Evolutionary conservation across 331 rosid genomes (phyloP).

Genomic region (Malus hybrid): DNA sequence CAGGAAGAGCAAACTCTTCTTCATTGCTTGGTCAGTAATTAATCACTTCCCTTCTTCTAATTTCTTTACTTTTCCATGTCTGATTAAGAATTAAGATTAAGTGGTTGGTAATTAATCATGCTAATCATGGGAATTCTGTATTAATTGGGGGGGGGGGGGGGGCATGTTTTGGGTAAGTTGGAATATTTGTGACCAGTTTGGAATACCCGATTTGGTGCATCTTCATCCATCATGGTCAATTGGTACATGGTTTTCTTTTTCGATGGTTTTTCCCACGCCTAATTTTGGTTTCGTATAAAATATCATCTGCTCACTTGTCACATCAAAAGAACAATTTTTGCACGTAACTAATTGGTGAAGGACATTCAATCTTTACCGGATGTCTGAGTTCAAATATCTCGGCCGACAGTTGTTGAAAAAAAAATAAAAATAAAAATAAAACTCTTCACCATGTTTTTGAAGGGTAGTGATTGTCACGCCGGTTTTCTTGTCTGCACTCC

Average conservation of each 20-base stretch:
- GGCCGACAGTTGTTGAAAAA: too few relatives aligned
- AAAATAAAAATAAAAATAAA: too few relatives aligned
- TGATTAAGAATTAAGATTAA: neutral
- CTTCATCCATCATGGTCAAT: neutral
- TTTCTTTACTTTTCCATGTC: neutral
- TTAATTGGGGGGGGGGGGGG: neutral
- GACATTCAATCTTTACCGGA: too few relatives aligned
- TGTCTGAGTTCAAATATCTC: neutral
- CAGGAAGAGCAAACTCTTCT: constrained; percentile 99
- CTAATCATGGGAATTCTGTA: neutral
- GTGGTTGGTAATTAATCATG: neutral
- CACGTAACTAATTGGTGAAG: too few relatives aligned
- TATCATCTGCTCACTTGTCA: neutral
- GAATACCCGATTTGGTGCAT: neutral
- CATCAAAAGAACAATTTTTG: neutral
- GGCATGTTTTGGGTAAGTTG: neutral
- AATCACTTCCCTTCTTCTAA: neutral
- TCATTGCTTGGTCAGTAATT: constrained; percentile 73
- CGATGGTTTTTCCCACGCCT: neutral
- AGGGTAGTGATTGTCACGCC: neutral
- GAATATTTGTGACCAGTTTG: neutral
- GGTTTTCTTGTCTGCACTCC: neutral
- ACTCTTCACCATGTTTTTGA: neutral
- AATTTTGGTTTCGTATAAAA: neutral
- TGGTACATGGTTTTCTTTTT: neutral